Evolutionary conservation across 108 stramenopile genomes (phyloP).

Genomic region (Chaetoceros tenuissimus): DNA sequence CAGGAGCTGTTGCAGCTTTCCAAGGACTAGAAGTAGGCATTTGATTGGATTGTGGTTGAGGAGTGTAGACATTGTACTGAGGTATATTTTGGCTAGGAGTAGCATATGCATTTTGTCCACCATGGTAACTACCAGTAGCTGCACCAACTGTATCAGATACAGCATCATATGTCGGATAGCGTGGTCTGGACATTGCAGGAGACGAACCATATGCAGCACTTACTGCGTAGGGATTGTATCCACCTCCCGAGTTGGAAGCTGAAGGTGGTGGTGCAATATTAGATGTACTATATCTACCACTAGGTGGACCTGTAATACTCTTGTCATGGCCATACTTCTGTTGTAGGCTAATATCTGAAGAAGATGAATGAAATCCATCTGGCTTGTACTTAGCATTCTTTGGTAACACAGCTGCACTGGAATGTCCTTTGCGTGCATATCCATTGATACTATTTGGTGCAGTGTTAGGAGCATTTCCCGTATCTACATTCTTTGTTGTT

Average conservation of each 20-base stretch:
- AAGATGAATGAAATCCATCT: slow-evolving; percentile 86
- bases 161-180: slow-evolving; percentile 33
- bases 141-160: slow-evolving; percentile 25
- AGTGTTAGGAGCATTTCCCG: background rate
- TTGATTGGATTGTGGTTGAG: background rate
- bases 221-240: slow-evolving; percentile 27
- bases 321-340: slow-evolving; percentile 71
- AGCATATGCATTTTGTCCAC: background rate
- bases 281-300: slow-evolving; percentile 7
- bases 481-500: slow-evolving; percentile 1
- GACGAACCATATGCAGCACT: slow-evolving; percentile 5
- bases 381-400: slow-evolving; percentile 45
- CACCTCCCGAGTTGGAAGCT: background rate
- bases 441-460: slow-evolving; percentile 10
- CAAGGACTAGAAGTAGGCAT: background rate
- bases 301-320: slow-evolving; percentile 4
- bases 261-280: slow-evolving; percentile 6
- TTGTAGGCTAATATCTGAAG: slow-evolving; percentile 68
- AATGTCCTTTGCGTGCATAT: slow-evolving; percentile 43
- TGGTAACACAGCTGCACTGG: slow-evolving; percentile 33
- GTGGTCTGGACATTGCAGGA: slow-evolving; percentile 2
- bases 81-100: background rate
- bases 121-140: slow-evolving; percentile 4
- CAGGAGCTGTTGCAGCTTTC: background rate
- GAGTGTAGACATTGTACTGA: background rate